Evolutionary conservation across 345 rosid species (phyloP), one percentile per base, ranked within the genome.

Genomic region (Alliaria petiolata): DNA sequence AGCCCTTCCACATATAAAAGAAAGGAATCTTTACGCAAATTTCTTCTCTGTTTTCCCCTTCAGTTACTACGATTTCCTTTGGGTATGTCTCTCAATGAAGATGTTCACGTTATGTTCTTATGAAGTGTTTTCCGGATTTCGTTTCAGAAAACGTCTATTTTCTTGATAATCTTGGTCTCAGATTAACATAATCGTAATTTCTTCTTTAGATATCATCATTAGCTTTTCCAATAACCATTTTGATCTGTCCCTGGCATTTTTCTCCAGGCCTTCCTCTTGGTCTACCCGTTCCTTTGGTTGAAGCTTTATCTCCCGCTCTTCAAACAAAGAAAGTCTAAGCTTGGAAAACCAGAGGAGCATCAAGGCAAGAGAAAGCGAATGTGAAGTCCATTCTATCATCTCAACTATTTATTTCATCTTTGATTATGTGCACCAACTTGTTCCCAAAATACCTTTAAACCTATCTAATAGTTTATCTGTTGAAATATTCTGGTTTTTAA

Each of bases 261-360:
- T 62, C 10, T 31, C 6, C 84, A 89, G 96, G 91, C 51, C 69
- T 4, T 81, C 25, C 84, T 92, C 71, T 40, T 85, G 50, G 25
- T 78, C 65, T 92, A 89, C 50, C 98, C 96, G 3, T 81, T 92
- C 74, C 80, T 81, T 42, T 87, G 89, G 91, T 62, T 87, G 63
- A 89, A 81, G 50, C 90, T 89, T 59, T 89, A 88, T 81, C 69
- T 80, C 54, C 84, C 85, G 74, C 72, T 92, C 76, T 71, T 86
- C 69, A 89, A 83, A 80, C 98, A 89, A 62, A 80, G 96, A 16
- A 76, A 51, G 51, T 78, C 84, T 39, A 92, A 88, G 75, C 79
- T 92, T 31, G 77, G 65, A 12, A 65, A 53, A 22, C 5, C 47
- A 4, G 75, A 85, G 5, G 82, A 80, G 70, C 75, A 5, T 4